These are phyloP conservation scores for Starmerella ratchasimensis DNA, from an alignment of 805 yeast genomes.

Conservation along the genomic window DNA sequence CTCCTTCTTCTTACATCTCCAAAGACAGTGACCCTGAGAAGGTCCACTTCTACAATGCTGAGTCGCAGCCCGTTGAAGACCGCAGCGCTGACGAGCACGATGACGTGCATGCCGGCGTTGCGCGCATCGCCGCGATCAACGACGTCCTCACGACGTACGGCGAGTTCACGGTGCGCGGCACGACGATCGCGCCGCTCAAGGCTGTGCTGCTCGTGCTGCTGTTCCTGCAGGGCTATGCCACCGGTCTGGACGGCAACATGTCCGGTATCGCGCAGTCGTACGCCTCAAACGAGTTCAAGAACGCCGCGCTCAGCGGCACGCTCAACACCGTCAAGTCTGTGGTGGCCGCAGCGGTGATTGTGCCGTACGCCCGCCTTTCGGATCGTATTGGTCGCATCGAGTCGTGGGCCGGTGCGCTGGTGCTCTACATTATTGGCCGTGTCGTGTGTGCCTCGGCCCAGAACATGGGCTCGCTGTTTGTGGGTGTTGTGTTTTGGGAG, in stretches of 20 bases:
- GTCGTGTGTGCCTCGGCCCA: slow-evolving; percentile 49
- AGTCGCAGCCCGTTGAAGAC: too few species aligned
- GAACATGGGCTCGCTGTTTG: slow-evolving; percentile 45
- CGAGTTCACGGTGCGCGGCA: not conserved
- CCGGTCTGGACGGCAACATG: slow-evolving; percentile 48
- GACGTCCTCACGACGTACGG: slow-evolving; percentile 4
- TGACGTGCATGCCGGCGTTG: slow-evolving; percentile 5
- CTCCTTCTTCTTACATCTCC: too few species aligned
- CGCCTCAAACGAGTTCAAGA: slow-evolving; percentile 42
- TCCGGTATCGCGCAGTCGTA: slow-evolving; percentile 39
- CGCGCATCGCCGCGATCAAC: slow-evolving; percentile 7
- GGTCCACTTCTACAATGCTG: too few species aligned
- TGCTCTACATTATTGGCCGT: slow-evolving; percentile 50
- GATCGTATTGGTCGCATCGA: slow-evolving; percentile 54
- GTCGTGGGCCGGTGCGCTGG: slow-evolving; percentile 34
- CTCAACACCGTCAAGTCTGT: slow-evolving; percentile 41
- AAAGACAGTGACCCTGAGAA: too few species aligned
- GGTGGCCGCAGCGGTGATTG: slow-evolving; percentile 53
- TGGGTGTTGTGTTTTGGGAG: slow-evolving; percentile 45
- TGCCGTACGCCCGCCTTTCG: slow-evolving; percentile 47
- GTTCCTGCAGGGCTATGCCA: slow-evolving; percentile 44
- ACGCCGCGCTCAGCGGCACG: slow-evolving; percentile 45
- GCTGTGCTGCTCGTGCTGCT: slow-evolving; percentile 32
- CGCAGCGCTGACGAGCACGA: too few species aligned
- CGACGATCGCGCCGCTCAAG: slow-evolving; percentile 5